Evolutionary conservation across 1,284 basidiomycete species (phyloP).

Genomic region (Sphaerobolus stellatus): DNA sequence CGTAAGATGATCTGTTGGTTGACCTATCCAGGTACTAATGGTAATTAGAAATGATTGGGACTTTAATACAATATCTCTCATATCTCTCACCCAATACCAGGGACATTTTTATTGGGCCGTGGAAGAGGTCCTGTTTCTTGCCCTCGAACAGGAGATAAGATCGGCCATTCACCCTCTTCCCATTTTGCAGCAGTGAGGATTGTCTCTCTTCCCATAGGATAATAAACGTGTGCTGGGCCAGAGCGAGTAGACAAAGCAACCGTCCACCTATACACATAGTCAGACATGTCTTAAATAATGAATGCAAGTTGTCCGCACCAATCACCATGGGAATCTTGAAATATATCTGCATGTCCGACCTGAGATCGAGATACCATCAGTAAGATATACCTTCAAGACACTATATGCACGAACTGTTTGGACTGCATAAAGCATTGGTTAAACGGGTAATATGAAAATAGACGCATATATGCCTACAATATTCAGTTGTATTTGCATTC

Average conservation of each 20-base stretch:
- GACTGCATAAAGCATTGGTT: constrained; percentile 17
- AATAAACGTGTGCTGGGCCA: constrained; percentile 26
- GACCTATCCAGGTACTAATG: constrained; percentile 22
- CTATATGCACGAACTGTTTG: no score
- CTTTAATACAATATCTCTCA: not conserved
- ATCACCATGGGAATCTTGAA: constrained; percentile 35
- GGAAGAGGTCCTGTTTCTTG: not conserved
- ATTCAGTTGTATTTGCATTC: constrained; percentile 32
- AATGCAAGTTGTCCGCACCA: constrained; percentile 26
- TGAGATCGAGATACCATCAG: not conserved
- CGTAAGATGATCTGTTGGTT: constrained; percentile 18
- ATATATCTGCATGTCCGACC: constrained; percentile 42
- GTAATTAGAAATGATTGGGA: constrained; percentile 1
- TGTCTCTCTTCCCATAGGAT: constrained; percentile 38
- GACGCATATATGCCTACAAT: constrained; percentile 17
- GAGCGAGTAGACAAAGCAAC: constrained; percentile 40
- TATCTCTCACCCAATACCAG: not conserved
- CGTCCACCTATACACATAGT: constrained; percentile 29
- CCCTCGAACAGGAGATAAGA: constrained; percentile 26
- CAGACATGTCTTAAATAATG: not conserved
- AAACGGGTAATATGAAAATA: not conserved
- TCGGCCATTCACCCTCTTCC: constrained; percentile 25
- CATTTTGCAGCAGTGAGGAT: constrained; percentile 44
- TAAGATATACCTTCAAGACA: not conserved
- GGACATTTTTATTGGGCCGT: not conserved